Evolutionary conservation across 1,284 basidiomycete genomes (phyloP).

Genomic region (Tilletia walkeri): DNA sequence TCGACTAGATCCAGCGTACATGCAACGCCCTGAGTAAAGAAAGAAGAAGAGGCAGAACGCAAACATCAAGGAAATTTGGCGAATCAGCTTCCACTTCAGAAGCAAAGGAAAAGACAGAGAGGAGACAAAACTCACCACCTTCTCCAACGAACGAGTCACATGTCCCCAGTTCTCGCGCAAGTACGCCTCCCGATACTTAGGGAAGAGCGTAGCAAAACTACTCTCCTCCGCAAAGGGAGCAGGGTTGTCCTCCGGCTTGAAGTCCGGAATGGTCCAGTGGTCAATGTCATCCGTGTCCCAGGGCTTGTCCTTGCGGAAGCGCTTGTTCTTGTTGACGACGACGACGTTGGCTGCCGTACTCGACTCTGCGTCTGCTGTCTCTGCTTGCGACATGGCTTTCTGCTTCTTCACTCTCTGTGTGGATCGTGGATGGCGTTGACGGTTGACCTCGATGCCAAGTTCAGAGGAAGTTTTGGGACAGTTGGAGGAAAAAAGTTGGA

Average conservation of each 20-base stretch:
- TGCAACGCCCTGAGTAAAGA: constrained; percentile 67
- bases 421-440: too few relatives aligned
- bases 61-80: not conserved
- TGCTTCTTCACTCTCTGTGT: not conserved
- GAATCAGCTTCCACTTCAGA: not conserved
- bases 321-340: constrained; percentile 48
- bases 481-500: too few relatives aligned
- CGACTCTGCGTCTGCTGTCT: not conserved
- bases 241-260: constrained; percentile 70
- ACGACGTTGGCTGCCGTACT: not conserved
- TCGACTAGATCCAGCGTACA: constrained; percentile 94
- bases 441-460: too few relatives aligned
- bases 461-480: too few relatives aligned
- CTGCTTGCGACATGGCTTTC: too few relatives aligned
- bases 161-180: constrained; percentile 90
- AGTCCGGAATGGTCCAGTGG: constrained; percentile 91
- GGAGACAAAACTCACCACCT: constrained; percentile 65
- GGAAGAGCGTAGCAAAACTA: constrained; percentile 95
- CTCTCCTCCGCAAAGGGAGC: constrained; percentile 86
- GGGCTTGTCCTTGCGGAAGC: constrained; percentile 54
- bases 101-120: not conserved
- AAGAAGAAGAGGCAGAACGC: too few relatives aligned
- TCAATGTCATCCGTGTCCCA: constrained; percentile 99
- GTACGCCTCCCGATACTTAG: constrained; percentile 97
- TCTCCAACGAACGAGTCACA: constrained; percentile 81